Percentiles rank a stretch among this genome's conserved stretches.
phyloP scores from a whole-genome alignment of 371 early-diverging fungal species.

The Mucor ambiguus region DNA sequence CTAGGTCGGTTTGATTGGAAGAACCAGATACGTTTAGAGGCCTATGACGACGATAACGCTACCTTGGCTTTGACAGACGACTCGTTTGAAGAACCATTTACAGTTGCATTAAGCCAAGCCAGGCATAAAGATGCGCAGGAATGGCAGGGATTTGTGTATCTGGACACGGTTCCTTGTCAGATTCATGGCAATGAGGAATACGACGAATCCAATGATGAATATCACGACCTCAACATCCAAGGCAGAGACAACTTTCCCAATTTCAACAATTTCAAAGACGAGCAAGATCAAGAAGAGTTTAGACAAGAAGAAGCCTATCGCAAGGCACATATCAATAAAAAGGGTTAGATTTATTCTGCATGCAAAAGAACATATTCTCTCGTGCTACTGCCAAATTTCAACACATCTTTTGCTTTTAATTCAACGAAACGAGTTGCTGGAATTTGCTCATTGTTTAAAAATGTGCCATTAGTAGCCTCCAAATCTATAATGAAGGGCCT shows the following conservation, averaged over 20 bases:
- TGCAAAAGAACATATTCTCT: slow-evolving; percentile 90
- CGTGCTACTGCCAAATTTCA: slow-evolving; percentile 88
- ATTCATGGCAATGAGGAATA: neutral
- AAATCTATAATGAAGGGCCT: slow-evolving; percentile 95
- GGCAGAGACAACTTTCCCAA: slow-evolving; percentile 12
- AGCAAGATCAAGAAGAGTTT: neutral
- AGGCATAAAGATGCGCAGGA: neutral
- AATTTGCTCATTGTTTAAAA: slow-evolving; percentile 78
- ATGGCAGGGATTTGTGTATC: slow-evolving; percentile 9
- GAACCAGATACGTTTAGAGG: slow-evolving; percentile 13
- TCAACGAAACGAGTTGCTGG: slow-evolving; percentile 84
- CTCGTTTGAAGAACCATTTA: slow-evolving; percentile 3
- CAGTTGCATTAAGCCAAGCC: slow-evolving; percentile 3
- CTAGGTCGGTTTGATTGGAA: slow-evolving; percentile 7
- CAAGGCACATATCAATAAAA: neutral
- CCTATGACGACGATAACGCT: slow-evolving; percentile 3
- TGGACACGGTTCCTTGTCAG: neutral
- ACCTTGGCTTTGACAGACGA: slow-evolving; percentile 5
- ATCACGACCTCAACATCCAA: neutral
- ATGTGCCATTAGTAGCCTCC: slow-evolving; percentile 90
- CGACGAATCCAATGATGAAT: neutral
- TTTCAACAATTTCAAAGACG: neutral
- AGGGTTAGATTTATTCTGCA: slow-evolving; percentile 50
- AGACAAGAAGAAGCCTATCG: slow-evolving; percentile 1
- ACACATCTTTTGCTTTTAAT: slow-evolving; percentile 75